Base-by-base conservation (phyloP, 2,329 filamentous ascomycete species). In the Neofusicoccum sp. region DNA sequence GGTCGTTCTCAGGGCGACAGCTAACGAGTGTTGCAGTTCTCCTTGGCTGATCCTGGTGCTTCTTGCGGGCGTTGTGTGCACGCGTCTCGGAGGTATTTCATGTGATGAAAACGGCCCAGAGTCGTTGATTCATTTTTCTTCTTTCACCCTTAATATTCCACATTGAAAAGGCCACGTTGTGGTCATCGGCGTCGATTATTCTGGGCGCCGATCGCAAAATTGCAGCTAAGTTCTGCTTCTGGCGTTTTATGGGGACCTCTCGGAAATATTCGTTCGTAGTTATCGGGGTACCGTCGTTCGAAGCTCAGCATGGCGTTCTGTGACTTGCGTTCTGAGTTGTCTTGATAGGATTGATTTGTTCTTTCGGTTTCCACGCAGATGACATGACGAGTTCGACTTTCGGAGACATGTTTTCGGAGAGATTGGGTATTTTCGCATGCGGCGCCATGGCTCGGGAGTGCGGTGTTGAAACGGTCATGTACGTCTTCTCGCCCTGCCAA, bases 11-110 rank as follows among this genome's bases (percentile, higher is more conserved):
- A 14, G 43, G 9, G 20, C 24, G 6, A 6, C 44, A 11, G 41
- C 59, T 61, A 41, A 61, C 49, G 41, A 26, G n/a, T 56, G 4
- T 45, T 14, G 28, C 28, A 61, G 59, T 61, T 38, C 59, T 61
- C 36, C 59, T 61, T 9, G 59, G 59, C 41, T 61, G 16, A 56
- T 8, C 20, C 5, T 33, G 20, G 38, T n/a, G 6, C 9, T 33
- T 33, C 20, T 28, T 20, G 36, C 8, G 38, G 26, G 38, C 28
- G 14, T 31, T 12, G 38, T 56, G 6, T 16, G 16, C 14, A 36
- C 31, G n/a, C 47, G 16, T 36, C 31, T 51, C 26, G 16, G 14
- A 9, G n/a, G 47, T 24, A 12, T 40, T 31, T 54, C 34, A 36
- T 30, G 49, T 36, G 34, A 54, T 12, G 49, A 30, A 9, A 5